Evolutionary conservation across 305 asterid species (phyloP), one percentile per base, ranked within the genome.

Genomic region (Withania somnifera): DNA sequence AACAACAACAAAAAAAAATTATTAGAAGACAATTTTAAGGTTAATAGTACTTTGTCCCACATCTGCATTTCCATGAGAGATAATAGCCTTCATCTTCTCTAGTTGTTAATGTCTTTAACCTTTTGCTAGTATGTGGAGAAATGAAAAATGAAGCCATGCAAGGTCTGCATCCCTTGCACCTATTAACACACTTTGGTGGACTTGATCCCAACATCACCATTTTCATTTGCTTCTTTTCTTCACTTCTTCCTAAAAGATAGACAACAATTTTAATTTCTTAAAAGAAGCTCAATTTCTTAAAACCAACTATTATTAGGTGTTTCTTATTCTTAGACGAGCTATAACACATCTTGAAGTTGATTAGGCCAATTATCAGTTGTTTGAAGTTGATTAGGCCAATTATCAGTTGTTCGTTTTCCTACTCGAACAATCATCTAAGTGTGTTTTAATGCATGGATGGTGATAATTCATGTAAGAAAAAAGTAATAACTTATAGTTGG

Each of bases 131-230:
- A 34, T 79, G 82, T 60, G 82, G 82, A 15, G 82, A 77, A 40
- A 61, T 79, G 11, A 79, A 76, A 42, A 79, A 38, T 7, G 45
- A 13, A 22, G 82, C 77, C 36, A 63, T 69, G 47, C 83, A 80
- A 50, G 78, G 83, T 24, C 53, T 80, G 7, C 83, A 80, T 10
- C 83, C 83, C n/a, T 45, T 80, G 64, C 83, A 80, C 5, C 78
- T 64, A 34, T 54, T 54, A 8, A 63, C 78, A 80, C 83, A 80
- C 53, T 63, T 80, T 63, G 83, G 83, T 80, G 83, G 83, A 45
- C 78, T 80, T 80, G 83, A 80, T 45, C 83, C 78, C 83, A 64
- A 80, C 79, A 24, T 47, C 6, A 47, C 66, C 83, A 80, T 80
- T 64, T 66, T 80, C 83, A 80, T 47, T 63, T 80, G 36, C 47